These are phyloP conservation scores for Cutaneotrichosporon sp. DNA, from an alignment of 1,284 basidiomycete genomes.

Conservation along the genomic window DNA sequence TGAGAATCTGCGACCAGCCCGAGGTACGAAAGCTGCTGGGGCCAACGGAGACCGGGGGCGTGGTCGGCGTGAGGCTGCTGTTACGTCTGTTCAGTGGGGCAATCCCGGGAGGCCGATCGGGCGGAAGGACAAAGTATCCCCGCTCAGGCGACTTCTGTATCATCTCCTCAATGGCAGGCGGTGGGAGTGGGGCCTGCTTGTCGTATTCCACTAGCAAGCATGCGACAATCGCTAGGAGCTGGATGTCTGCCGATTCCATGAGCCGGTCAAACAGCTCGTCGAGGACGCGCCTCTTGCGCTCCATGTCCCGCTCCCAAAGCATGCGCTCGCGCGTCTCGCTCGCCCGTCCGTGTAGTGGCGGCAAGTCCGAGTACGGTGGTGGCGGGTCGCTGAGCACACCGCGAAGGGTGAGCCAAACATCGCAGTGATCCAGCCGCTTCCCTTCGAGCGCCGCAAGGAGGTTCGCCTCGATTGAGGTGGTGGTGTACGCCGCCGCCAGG, in stretches of 20 bases:
- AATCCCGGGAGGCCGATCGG: neutral
- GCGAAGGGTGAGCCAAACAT: constrained; percentile 63
- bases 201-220: constrained; percentile 57
- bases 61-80: neutral
- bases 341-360: constrained; percentile 4
- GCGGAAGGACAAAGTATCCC: constrained; percentile 38
- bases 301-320: constrained; percentile 38
- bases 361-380: constrained; percentile 24
- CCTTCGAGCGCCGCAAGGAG: constrained; percentile 57
- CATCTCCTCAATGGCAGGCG: constrained; percentile 16
- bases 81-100: neutral
- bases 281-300: constrained; percentile 34
- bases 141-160: constrained; percentile 35
- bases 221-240: constrained; percentile 74
- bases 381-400: constrained; percentile 51
- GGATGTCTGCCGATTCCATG: constrained; percentile 63
- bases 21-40: constrained; percentile 30
- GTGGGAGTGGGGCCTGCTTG: constrained; percentile 19
- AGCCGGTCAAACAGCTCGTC: constrained; percentile 57
- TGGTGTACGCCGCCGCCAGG: constrained; percentile 64
- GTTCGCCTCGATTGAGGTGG: constrained; percentile 53
- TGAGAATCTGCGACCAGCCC: constrained; percentile 41
- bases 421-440: constrained; percentile 64
- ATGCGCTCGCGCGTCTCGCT: constrained; percentile 19
- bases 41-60: constrained; percentile 1